A percentile compares a stretch with the other conserved stretches of the same genome.
phyloP scores from a whole-genome alignment of 441 rosid species.

The Populus hybrid region DNA sequence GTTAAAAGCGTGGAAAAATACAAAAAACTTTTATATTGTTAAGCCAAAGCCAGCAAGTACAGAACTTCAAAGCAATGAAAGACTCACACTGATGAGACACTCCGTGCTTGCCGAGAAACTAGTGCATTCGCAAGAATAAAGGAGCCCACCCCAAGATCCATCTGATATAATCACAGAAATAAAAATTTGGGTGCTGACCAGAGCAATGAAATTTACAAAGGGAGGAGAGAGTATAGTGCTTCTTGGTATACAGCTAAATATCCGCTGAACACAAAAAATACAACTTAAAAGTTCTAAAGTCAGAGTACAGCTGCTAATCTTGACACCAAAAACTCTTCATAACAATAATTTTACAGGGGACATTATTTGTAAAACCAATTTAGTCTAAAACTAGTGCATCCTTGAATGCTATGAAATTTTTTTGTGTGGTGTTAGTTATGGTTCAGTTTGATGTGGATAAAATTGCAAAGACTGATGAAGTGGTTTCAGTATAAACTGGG shows the following conservation, averaged over 20 bases:
- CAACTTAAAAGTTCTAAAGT: background rate
- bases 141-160: constrained; percentile 98
- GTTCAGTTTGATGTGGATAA: background rate
- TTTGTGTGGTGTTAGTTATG: background rate
- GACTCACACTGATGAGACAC: constrained; percentile 53
- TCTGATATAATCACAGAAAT: constrained; percentile 40
- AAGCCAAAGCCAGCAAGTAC: background rate
- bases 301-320: background rate
- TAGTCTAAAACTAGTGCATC: background rate
- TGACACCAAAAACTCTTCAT: background rate
- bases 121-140: constrained; percentile 77
- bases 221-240: background rate
- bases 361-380: background rate
- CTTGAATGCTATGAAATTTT: background rate
- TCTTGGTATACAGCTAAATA: background rate
- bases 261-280: background rate
- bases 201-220: background rate
- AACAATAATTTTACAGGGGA: background rate
- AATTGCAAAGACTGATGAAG: background rate
- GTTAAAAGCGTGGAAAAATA: background rate
- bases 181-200: background rate
- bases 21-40: background rate
- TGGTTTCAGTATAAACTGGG: background rate
- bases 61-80: constrained; percentile 9
- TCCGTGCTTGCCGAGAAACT: constrained; percentile 84